Base-by-base conservation (phyloP, 306 rosid genomes). In the Ceratonia siliqua region DNA sequence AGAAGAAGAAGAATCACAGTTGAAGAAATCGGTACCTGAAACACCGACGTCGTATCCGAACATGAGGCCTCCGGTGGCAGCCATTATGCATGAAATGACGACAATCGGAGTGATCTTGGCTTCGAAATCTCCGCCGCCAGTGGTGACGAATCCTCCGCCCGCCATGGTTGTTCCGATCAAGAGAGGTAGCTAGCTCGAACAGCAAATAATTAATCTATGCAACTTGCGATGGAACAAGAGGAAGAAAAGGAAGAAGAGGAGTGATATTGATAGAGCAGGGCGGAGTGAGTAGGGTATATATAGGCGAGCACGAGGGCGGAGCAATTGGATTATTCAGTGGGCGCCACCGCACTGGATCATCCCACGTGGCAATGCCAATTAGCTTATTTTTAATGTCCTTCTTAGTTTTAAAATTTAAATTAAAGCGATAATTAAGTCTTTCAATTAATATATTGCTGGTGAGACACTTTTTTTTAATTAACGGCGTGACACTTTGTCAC, bases 11-110 rank as follows among this genome's bases (percentile, higher is more conserved):
- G 3, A 6, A 33, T 4, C 35, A n/a, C n/a, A n/a, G n/a, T n/a
- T 30, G 28, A 8, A 56, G 50, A 13, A 24, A 21, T 0, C 0
- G 8, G 22, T 61, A 92, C 98, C 97, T 28, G 98, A 93, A 87
- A 93, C 84, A 12, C 98, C 98, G 1, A 93, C 68, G 21, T 89
- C 92, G 72, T 90, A 90, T 18, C 98, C 98, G 43, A 93, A 93
- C 92, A 91, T 91, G 77, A 91, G 98, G 11, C 98, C 98, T 10
- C 93, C 98, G 22, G 97, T 93, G 43, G 98, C 92, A 0, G 97
- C 98, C 93, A 91, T 85, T 2, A 91, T 68, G 69, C 94, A 91
- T n/a, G 92, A 94, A 62, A 91, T 82, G 20, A 94, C 71, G 73
- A 94, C 93, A 39, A 89, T 82, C 13, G 92, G 96, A 6, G 98